Conservation (phyloP, 2,329 filamentous ascomycete genomes). For the Xylariaceae sp. region DNA sequence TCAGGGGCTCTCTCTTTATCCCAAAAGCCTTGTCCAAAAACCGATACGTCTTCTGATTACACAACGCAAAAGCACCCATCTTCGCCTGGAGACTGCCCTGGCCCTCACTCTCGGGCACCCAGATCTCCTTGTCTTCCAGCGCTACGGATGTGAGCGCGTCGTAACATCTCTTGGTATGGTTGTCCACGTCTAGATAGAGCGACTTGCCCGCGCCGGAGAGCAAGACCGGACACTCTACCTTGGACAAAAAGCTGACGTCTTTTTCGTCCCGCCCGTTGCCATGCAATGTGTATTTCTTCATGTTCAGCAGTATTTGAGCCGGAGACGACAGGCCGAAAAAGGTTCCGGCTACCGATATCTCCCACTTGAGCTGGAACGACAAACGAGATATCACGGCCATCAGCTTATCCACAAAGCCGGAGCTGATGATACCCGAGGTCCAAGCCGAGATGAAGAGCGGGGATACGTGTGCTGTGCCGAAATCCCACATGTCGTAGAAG, state of each 20-base stretch:
- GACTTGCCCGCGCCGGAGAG: conserved; percentile 26
- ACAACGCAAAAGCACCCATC: conserved; percentile 14
- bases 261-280: not conserved
- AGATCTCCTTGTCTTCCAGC: conserved; percentile 4
- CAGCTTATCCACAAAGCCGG: conserved; percentile 28
- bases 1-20: not conserved
- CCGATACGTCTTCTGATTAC: not conserved
- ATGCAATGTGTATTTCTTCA: conserved; percentile 18
- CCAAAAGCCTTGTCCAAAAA: not conserved
- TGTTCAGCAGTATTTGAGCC: conserved; percentile 26
- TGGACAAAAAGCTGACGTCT: conserved; percentile 16
- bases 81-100: conserved; percentile 21
- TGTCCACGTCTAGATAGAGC: conserved; percentile 15
- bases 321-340: conserved; percentile 24
- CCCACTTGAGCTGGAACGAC: conserved; percentile 33
- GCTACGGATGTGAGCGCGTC: conserved; percentile 4
- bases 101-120: conserved; percentile 10
- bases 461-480: conserved; percentile 28
- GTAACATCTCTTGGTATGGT: conserved; percentile 2
- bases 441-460: conserved; percentile 25
- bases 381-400: conserved; percentile 17
- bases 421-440: conserved; percentile 25
- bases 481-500: conserved; percentile 27
- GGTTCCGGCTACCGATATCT: conserved; percentile 26
- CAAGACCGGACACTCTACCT: conserved; percentile 29